phyloP scores from a whole-genome alignment of 2,329 filamentous ascomycete genomes.

The Fusarium gaditjirri region DNA sequence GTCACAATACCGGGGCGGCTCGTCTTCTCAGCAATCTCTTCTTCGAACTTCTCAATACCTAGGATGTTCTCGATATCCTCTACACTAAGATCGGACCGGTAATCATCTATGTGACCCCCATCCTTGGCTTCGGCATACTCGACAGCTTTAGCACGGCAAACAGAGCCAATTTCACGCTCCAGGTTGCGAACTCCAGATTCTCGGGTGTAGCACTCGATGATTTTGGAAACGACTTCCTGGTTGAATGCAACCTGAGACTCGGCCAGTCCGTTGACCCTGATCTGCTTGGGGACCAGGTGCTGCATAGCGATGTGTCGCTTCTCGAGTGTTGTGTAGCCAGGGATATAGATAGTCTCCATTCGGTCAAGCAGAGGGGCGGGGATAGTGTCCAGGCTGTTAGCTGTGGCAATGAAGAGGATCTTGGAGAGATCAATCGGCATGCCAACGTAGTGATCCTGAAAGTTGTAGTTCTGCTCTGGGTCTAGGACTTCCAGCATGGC shows the following conservation, averaged over 20 bases:
- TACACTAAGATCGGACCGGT: conserved; percentile 77
- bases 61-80: conserved; percentile 90
- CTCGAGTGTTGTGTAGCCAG: conserved; percentile 96
- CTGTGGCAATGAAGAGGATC: conserved; percentile 96
- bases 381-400: conserved; percentile 94
- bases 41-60: conserved; percentile 92
- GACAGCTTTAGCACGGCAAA: conserved; percentile 94
- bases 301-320: conserved; percentile 94
- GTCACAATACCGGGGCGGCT: conserved; percentile 92
- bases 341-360: conserved; percentile 95
- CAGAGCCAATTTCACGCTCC: conserved; percentile 92
- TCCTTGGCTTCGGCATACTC: conserved; percentile 94
- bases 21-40: conserved; percentile 91
- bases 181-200: conserved; percentile 96
- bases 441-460: conserved; percentile 95
- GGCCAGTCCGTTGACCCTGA: conserved; percentile 86
- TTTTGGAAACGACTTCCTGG: conserved; percentile 89
- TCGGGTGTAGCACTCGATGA: conserved; percentile 95
- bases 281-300: conserved; percentile 96
- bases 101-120: conserved; percentile 71
- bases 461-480: conserved; percentile 94
- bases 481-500: conserved; percentile 98
- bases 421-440: conserved; percentile 96
- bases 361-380: conserved; percentile 92
- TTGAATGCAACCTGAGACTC: conserved; percentile 79